A percentile compares a stretch with the other conserved stretches of the same genome.
phyloP scores from a whole-genome alignment of 305 asterid genomes.

The Fraxinus greggii region DNA sequence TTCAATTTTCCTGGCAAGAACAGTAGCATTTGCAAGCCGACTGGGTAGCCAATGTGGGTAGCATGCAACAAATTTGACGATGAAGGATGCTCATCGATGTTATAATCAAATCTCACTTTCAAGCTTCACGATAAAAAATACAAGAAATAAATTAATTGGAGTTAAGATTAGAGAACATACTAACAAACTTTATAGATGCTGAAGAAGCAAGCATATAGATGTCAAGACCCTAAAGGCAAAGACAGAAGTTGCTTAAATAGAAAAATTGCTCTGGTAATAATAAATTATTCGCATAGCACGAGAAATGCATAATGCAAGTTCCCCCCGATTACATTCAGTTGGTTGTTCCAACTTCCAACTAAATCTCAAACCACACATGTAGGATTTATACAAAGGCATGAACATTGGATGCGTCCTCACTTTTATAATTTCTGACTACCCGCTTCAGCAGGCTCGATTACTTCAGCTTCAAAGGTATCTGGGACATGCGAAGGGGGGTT shows the following conservation, averaged over 20 bases:
- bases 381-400: neutral
- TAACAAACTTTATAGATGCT: neutral
- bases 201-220: neutral
- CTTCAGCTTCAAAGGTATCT: conserved; percentile 69
- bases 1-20: neutral
- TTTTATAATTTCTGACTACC: conserved; percentile 44
- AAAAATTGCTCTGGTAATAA: neutral
- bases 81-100: neutral
- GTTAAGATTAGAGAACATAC: neutral
- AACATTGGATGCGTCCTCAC: neutral
- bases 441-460: conserved; percentile 63
- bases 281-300: neutral
- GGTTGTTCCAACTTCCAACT: neutral
- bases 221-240: neutral
- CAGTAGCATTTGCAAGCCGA: neutral
- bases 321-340: neutral
- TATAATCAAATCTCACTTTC: neutral
- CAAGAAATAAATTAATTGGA: neutral
- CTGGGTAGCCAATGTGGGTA: neutral
- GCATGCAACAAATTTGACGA: neutral
- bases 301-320: neutral
- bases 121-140: neutral
- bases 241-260: neutral
- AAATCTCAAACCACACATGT: neutral
- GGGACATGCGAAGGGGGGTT: conserved; percentile 28